Evolutionary conservation across 495 filamentous ascomycete genomes (phyloP), one percentile per base, ranked within the genome.

Genomic region (Aspergillus steynii): DNA sequence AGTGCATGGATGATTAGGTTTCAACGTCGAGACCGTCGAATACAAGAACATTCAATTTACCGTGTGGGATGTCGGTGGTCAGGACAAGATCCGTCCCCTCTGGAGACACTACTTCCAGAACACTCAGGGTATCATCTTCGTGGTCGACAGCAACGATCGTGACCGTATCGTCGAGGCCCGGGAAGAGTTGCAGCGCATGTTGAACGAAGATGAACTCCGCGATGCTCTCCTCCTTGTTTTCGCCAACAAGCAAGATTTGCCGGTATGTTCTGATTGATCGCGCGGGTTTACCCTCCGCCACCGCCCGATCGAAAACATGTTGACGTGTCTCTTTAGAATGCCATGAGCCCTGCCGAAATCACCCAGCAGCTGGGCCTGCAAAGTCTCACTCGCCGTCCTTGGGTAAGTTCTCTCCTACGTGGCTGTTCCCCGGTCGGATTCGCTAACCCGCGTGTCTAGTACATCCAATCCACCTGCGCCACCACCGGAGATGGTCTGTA

Each of bases 51-150:
- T 99, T 77, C 93, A 97, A 77, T 99, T 99, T 84, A 99, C 95
- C 75, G 95, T 99, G 77, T 99, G 95, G 95, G 95, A 99, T 87
- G 95, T 99, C 74, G 95, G 95, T 84, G 95, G 95, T 74, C 95
- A 99, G 85, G 95, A 99, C 85, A 99, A 99, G 90, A 99, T 99
- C 78, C 88, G 95, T 77, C 95, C 95, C 72, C 83, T 99, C 73
- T 99, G 95, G 95, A 90, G 95, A 82, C 95, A 99, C 84, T 99
- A 99, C 80, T 99, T 97, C 90, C 95, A 99, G 84, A 99, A 99
- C 83, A 99, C 95, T 65, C 95, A 99, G 82, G 95, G 95, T 79
- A 98, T 99, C 83, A 99, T 99, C 82, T 99, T 99, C 85, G 95
- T 99, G 63, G 96, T 99, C 70, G 95, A 99, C 80, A 96, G 92